Base-by-base conservation (phyloP, 2,329 filamentous ascomycete species). In the Arthrobotrys conoides region DNA sequence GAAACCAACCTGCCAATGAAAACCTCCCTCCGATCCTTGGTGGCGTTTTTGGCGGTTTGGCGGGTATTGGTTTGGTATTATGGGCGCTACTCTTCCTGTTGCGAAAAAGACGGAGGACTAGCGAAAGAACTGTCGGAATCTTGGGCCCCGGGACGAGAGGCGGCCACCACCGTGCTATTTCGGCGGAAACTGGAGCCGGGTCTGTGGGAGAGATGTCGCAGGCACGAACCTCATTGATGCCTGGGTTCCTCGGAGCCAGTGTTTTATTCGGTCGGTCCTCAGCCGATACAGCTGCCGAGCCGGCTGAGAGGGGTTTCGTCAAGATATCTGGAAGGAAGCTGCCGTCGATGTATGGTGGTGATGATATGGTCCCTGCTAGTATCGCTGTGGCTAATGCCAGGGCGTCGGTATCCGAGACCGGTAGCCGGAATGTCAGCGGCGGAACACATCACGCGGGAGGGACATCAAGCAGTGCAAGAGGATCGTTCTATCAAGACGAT, bases 11-110 rank as follows among this genome's bases (percentile, higher is more conserved):
- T 9, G 14, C 71, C 30, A 78, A 27, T 24, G 75, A 78, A 36
- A 79, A 55, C 16, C 69, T 79, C n/a, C 76, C 76, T n/a, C 76
- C 76, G 22, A 79, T 79, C 10, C 65, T 79, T 8, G 76, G 76
- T 12, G 76, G 76, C 5, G 49, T 79, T 22, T 79, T 79, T 51
- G 76, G 76, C 18, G 76, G 70, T 27, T 30, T 79, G 36, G 76
- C 76, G 12, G 76, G 70, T 14, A 24, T 79, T 30, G 70, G 76
- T 8, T 41, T 79, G 41, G 76, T 79, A 1, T 44, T 79, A 24
- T 79, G 76, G 76, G 76, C 71, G 14, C 38, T 79, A 9, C 71
- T 79, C 18, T 79, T 79, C 12, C 51, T 79, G 5, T 18, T 75
- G 20, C 64, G 70, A n/a, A 72, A 57, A 38, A 67, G 59, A 36